Evolutionary conservation across 331 rosid genomes (phyloP), one percentile per base, ranked within the genome.

Genomic region (Malus hybrid): DNA sequence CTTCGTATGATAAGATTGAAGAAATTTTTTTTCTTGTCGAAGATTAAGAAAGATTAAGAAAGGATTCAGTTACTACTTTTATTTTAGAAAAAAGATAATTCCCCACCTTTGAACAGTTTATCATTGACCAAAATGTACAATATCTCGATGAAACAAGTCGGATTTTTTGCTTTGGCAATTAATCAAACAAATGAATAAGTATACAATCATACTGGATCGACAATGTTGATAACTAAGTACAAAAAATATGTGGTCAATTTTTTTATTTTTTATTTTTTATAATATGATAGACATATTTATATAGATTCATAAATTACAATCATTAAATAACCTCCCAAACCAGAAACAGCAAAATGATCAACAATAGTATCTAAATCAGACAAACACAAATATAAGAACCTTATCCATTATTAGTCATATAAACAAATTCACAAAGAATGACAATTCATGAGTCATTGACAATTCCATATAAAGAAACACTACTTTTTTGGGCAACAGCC

Each of bases 351-450:
- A 18, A 19, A 9, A 59, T 10, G 27, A 59, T 59, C 29, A 9
- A 59, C 32, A 59, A 59, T 1, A 59, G 10, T 22, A 59, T 59
- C 64, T 13, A 59, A 22, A 59, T 22, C 6, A 27, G 3, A 59
- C 14, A 59, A 59, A 22, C 64, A 59, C 31, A 20, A n/a, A 3
- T 5, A 59, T 27, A 59, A 59, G 32, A 59, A 59, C 29, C 65
- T 32, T 19, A 31, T 32, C 20, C 11, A 34, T n/a, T 19, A 55
- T 72, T 16, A 57, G 8, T 33, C 22, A 28, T 56, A 11, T 3
- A 72, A 72, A 36, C 66, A 83, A 80, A 52, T 57, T 16, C 22
- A 83, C 36, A 28, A 77, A 9, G 55, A 82, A 76, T 55, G 42
- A 42, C 67, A 32, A 62, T 13, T 52, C 46, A 39, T 42, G 22